phyloP scores from a whole-genome alignment of 495 filamentous ascomycete genomes.

The Podospora sp. region DNA sequence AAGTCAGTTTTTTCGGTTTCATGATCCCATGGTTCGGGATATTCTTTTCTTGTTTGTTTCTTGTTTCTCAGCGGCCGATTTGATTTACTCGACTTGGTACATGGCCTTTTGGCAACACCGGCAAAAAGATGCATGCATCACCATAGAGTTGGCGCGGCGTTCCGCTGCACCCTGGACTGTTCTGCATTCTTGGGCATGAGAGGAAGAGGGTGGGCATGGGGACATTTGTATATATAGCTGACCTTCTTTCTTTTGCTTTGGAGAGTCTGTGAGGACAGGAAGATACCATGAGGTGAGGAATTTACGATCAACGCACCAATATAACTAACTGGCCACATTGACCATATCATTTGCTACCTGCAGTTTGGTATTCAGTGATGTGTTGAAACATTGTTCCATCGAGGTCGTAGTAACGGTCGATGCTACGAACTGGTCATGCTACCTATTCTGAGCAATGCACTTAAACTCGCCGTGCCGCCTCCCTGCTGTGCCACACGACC shows the following conservation, averaged over 20 bases:
- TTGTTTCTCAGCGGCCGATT: conserved; percentile 17
- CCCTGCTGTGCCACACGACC: neutral
- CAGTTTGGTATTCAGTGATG: no score
- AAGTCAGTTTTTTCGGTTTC: conserved; percentile 1
- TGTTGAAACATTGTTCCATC: no score
- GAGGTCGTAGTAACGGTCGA: no score
- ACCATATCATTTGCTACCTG: no score
- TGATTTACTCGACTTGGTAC: conserved; percentile 19
- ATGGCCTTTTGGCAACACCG: conserved; percentile 19
- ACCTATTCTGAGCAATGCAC: no score
- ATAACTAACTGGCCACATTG: neutral
- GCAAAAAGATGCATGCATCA: conserved; percentile 24
- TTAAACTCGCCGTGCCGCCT: no score
- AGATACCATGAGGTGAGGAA: conserved; percentile 15
- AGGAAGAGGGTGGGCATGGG: conserved; percentile 16
- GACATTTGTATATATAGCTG: conserved; percentile 30
- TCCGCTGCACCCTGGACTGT: conserved; percentile 12
- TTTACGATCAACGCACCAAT: conserved; percentile 5
- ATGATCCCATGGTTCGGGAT: conserved; percentile 1
- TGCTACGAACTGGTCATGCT: no score
- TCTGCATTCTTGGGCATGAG: conserved; percentile 20
- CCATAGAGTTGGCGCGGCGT: conserved; percentile 18
- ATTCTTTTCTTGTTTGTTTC: conserved; percentile 19
- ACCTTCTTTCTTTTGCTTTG: conserved; percentile 12
- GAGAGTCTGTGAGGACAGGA: neutral